Conservation (phyloP, 2,329 filamentous ascomycete species). For the Tolypocladium endophyticum region DNA sequence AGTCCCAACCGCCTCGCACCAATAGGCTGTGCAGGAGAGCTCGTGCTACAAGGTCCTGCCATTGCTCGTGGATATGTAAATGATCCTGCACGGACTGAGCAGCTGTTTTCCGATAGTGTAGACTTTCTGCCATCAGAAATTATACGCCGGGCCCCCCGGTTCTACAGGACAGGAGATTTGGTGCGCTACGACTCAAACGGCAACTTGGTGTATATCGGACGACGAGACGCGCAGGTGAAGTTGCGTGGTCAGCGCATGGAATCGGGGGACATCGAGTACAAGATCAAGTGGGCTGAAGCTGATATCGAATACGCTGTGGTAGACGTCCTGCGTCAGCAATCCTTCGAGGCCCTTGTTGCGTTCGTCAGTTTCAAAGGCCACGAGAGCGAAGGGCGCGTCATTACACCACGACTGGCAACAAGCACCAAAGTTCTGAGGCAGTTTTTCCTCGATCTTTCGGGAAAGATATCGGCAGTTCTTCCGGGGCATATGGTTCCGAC, state of each 20-base stretch:
- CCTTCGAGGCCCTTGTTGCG: constrained; percentile 3
- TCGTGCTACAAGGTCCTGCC: constrained; percentile 16
- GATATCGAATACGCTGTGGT: constrained; percentile 3
- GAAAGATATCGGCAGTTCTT: background rate
- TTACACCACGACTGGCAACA: background rate
- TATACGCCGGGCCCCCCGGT: background rate
- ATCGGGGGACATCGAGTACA: constrained; percentile 11
- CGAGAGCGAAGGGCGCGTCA: background rate
- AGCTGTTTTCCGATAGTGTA: background rate
- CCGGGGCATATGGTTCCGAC: constrained; percentile 7
- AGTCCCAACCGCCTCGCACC: background rate
- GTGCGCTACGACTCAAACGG: background rate
- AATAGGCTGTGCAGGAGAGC: constrained; percentile 3
- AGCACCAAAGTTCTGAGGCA: background rate
- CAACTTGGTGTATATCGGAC: background rate
- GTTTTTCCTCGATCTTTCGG: background rate
- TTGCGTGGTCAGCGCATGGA: constrained; percentile 12
- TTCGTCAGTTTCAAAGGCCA: constrained; percentile 4
- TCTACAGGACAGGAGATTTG: constrained; percentile 7
- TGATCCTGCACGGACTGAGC: constrained; percentile 4
- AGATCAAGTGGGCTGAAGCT: background rate
- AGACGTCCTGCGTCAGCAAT: background rate
- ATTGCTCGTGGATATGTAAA: constrained; percentile 33
- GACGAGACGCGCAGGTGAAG: constrained; percentile 6
- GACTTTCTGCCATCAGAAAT: constrained; percentile 14